These are phyloP conservation scores for Penicillium desertorum DNA, from an alignment of 495 filamentous ascomycete genomes.

Conservation along the genomic window DNA sequence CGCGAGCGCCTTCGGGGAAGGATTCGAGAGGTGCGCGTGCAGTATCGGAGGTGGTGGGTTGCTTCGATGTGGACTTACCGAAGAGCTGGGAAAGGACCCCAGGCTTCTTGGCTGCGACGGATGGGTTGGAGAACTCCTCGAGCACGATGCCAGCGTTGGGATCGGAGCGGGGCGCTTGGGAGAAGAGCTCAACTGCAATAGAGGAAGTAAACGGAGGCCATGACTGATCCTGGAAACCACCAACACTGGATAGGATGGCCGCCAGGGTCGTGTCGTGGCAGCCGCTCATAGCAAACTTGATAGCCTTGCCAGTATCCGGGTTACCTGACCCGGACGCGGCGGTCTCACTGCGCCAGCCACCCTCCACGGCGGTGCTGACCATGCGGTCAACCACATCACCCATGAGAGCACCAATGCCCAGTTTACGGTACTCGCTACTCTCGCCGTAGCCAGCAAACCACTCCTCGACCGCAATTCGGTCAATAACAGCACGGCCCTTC, in stretches of 20 bases:
- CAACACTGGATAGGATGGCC: constrained; percentile 71
- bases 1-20: constrained; percentile 35
- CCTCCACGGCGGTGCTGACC: constrained; percentile 68
- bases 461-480: constrained; percentile 82
- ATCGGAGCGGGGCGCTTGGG: constrained; percentile 31
- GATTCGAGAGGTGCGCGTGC: constrained; percentile 36
- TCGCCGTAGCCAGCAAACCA: constrained; percentile 90
- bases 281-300: constrained; percentile 74
- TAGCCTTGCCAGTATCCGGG: constrained; percentile 51
- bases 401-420: constrained; percentile 82
- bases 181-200: constrained; percentile 88
- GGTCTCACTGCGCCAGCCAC: constrained; percentile 54
- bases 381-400: constrained; percentile 85
- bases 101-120: constrained; percentile 24
- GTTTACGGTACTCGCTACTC: constrained; percentile 75
- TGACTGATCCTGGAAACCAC: constrained; percentile 65
- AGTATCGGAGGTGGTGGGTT: constrained; percentile 30
- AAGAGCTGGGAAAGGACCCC: constrained; percentile 36
- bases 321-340: constrained; percentile 49
- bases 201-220: constrained; percentile 95
- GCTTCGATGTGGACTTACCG: constrained; percentile 22
- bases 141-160: constrained; percentile 18
- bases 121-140: constrained; percentile 31
- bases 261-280: constrained; percentile 96
- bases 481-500: constrained; percentile 66